These are phyloP conservation scores for Umbilicus rupestris DNA, from an alignment of 164 flowering plant genomes.

Conservation along the genomic window DNA sequence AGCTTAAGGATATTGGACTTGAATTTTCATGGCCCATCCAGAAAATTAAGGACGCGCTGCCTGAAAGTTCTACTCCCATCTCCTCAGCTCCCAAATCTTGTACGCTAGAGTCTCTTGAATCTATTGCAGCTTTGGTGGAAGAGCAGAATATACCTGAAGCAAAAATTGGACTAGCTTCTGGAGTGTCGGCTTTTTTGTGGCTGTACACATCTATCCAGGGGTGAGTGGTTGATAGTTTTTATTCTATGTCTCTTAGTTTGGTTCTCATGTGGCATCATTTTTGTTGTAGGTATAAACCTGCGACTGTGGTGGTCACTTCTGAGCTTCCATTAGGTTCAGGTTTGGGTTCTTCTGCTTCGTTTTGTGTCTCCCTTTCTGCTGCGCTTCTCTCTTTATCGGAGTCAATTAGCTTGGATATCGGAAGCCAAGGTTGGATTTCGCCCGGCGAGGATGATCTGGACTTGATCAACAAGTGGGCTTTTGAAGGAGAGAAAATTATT, in stretches of 20 bases:
- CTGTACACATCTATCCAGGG: slow-evolving; percentile 73
- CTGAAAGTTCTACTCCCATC: slow-evolving; percentile 22
- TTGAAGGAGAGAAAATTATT: slow-evolving; percentile 91
- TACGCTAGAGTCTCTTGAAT: slow-evolving; percentile 31
- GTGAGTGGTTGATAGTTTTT: slow-evolving; percentile 20
- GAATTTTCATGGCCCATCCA: slow-evolving; percentile 74
- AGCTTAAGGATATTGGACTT: slow-evolving; percentile 56
- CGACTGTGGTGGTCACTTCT: slow-evolving; percentile 56
- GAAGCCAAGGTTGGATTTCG: slow-evolving; percentile 52
- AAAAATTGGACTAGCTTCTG: slow-evolving; percentile 59
- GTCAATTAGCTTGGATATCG: slow-evolving; percentile 29
- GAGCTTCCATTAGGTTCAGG: slow-evolving; percentile 93
- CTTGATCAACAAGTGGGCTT: slow-evolving; percentile 90
- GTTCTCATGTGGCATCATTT: slow-evolving; percentile 4
- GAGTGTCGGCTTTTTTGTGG: slow-evolving; percentile 78
- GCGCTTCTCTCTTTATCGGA: slow-evolving; percentile 59
- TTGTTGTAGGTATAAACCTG: slow-evolving; percentile 63
- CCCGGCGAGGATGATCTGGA: slow-evolving; percentile 55
- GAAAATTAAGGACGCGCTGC: slow-evolving; percentile 43
- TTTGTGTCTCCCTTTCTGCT: slow-evolving; percentile 87
- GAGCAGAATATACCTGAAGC: slow-evolving; percentile 77
- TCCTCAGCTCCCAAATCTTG: slow-evolving; percentile 44
- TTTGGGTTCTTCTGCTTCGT: slow-evolving; percentile 93
- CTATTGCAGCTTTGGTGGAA: slow-evolving; percentile 45
- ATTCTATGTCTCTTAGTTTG: background rate